These are phyloP conservation scores for Kwoniella heveanensis DNA, from an alignment of 768 basidiomycete genomes.

Conservation along the genomic window DNA sequence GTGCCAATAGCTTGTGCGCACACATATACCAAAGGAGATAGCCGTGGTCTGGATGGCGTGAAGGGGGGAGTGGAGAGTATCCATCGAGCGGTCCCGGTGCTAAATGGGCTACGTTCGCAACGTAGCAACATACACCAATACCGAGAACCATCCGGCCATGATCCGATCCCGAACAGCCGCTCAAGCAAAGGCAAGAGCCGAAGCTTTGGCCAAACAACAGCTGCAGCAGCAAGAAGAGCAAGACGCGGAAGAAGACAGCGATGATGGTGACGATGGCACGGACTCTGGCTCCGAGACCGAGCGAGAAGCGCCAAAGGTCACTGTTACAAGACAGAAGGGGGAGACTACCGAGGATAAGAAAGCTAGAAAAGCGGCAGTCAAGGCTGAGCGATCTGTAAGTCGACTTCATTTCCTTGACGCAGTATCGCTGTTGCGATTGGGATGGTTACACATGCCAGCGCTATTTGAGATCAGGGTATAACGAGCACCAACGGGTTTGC, in stretches of 20 bases:
- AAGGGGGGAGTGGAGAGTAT: too few relatives aligned
- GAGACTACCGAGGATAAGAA: slow-evolving; percentile 65
- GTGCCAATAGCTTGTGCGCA: too few relatives aligned
- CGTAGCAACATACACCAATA: slow-evolving; percentile 85
- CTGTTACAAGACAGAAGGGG: slow-evolving; percentile 69
- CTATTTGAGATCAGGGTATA: too few relatives aligned
- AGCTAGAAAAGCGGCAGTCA: slow-evolving; percentile 59
- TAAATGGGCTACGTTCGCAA: too few relatives aligned
- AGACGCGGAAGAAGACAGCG: slow-evolving; percentile 59
- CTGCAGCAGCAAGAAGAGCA: slow-evolving; percentile 68
- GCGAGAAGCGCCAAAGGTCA: slow-evolving; percentile 57
- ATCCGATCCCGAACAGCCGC: slow-evolving; percentile 67
- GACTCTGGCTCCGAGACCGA: slow-evolving; percentile 54
- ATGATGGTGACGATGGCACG: slow-evolving; percentile 37
- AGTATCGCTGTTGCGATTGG: too few relatives aligned
- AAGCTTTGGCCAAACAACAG: slow-evolving; percentile 5
- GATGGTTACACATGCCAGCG: too few relatives aligned
- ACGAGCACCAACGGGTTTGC: too few relatives aligned
- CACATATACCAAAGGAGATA: too few relatives aligned
- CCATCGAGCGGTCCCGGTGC: too few relatives aligned
- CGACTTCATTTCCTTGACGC: not conserved
- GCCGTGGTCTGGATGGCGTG: too few relatives aligned
- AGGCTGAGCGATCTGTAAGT: slow-evolving; percentile 57
- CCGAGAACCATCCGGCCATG: slow-evolving; percentile 92
- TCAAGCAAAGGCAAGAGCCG: slow-evolving; percentile 53